phyloP scores from a whole-genome alignment of 805 yeast species.

The Candida khao-thaluensis region DNA sequence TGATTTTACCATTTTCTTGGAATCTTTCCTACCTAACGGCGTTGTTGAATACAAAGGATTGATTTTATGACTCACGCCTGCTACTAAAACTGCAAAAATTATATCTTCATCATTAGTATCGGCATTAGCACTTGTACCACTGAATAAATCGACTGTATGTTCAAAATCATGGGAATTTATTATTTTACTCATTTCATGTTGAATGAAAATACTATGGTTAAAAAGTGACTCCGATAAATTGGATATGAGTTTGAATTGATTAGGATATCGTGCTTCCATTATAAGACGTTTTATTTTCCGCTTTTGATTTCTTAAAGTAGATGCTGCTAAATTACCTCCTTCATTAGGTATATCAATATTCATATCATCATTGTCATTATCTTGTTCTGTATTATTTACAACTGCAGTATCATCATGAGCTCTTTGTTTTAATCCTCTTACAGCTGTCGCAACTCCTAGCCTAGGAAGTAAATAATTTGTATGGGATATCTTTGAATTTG shows the following conservation, averaged over 20 bases:
- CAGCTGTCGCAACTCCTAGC: constrained; percentile 62
- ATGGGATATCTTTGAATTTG: constrained; percentile 38
- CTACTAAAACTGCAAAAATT: constrained; percentile 36
- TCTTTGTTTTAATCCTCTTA: constrained; percentile 49
- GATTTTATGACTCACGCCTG: constrained; percentile 28
- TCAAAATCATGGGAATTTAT: constrained; percentile 19
- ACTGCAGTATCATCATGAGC: constrained; percentile 16
- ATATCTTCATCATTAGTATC: constrained; percentile 38
- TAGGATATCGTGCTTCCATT: constrained; percentile 35
- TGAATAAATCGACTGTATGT: constrained; percentile 14
- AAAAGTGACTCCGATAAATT: constrained; percentile 36
- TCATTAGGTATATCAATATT: constrained; percentile 25
- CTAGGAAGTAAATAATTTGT: constrained; percentile 56
- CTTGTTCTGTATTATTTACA: constrained; percentile 29
- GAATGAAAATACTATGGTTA: constrained; percentile 30
- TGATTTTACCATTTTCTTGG: constrained; percentile 21
- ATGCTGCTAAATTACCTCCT: constrained; percentile 25
- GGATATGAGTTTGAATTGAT: constrained; percentile 34
- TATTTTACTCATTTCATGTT: constrained; percentile 29
- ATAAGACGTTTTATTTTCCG: constrained; percentile 29
- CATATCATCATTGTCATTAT: constrained; percentile 52
- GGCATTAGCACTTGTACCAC: constrained; percentile 16
- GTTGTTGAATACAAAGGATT: constrained; percentile 7
- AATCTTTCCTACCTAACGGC: constrained; percentile 8
- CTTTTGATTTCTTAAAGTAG: constrained; percentile 32